phyloP scores from a whole-genome alignment of 75 land plant species.

The Azolla pinnata region DNA sequence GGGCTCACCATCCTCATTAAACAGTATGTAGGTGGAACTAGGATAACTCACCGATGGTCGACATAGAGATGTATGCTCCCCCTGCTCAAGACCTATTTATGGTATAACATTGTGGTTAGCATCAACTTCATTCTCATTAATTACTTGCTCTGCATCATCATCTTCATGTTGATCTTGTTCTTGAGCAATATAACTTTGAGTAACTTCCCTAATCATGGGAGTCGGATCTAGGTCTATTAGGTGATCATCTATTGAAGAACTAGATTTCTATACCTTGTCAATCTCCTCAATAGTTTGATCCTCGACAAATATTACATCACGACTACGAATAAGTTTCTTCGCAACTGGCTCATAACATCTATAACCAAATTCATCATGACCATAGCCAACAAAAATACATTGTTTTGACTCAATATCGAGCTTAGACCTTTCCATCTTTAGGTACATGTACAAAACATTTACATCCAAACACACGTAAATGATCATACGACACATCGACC shows the following conservation, averaged over 20 bases:
- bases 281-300: constrained; percentile 2
- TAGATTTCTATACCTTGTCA: background rate
- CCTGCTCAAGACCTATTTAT: constrained; percentile 13
- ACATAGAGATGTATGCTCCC: no score
- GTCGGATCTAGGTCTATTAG: no score
- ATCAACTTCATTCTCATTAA: background rate
- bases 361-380: background rate
- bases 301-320: constrained; percentile 9
- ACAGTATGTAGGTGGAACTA: background rate
- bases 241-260: background rate
- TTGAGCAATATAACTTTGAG: no score
- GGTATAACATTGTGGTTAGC: background rate
- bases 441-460: constrained; percentile 18
- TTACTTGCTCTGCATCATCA: background rate
- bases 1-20: no score
- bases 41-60: constrained; percentile 2
- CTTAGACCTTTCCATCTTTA: constrained; percentile 16
- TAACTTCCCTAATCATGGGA: no score
- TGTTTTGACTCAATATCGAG: no score
- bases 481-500: no score
- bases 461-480: constrained; percentile 20
- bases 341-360: background rate
- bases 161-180: background rate
- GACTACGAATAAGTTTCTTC: background rate
- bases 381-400: background rate